phyloP scores from a whole-genome alignment of 2,329 filamentous ascomycete genomes.

The Xylaria polymorpha region DNA sequence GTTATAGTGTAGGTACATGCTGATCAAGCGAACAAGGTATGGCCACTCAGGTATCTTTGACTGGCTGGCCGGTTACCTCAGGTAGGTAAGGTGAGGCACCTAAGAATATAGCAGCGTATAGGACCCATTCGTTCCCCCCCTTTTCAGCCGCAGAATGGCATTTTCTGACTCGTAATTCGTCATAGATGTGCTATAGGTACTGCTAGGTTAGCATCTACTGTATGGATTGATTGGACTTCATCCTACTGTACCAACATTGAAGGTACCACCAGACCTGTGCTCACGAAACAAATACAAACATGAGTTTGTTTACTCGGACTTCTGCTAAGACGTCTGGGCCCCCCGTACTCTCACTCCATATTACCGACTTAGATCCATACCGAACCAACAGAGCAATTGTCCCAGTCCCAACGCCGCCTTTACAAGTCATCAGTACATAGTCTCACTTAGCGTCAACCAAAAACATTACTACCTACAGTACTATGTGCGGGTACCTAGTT shows the following conservation, averaged over 20 bases:
- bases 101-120: background rate
- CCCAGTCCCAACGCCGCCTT: constrained; percentile 14
- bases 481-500: constrained; percentile 9
- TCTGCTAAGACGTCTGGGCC: background rate
- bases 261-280: background rate
- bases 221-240: background rate
- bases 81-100: no score
- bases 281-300: constrained; percentile 1
- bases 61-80: constrained; percentile 3
- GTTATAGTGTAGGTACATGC: background rate
- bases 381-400: background rate
- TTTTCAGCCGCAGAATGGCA: constrained; percentile 27
- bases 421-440: constrained; percentile 3
- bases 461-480: background rate
- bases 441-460: constrained; percentile 11
- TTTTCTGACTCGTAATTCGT: constrained; percentile 34
- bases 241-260: background rate
- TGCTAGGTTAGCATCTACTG: no score
- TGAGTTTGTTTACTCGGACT: constrained; percentile 7
- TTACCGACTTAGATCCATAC: background rate
- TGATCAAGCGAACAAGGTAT: background rate
- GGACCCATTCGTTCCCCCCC: constrained; percentile 12
- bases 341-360: background rate
- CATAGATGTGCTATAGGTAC: constrained; percentile 24
- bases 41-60: background rate